Conservation (phyloP, 2,329 filamentous ascomycete genomes). For the Phoma herbarum region DNA sequence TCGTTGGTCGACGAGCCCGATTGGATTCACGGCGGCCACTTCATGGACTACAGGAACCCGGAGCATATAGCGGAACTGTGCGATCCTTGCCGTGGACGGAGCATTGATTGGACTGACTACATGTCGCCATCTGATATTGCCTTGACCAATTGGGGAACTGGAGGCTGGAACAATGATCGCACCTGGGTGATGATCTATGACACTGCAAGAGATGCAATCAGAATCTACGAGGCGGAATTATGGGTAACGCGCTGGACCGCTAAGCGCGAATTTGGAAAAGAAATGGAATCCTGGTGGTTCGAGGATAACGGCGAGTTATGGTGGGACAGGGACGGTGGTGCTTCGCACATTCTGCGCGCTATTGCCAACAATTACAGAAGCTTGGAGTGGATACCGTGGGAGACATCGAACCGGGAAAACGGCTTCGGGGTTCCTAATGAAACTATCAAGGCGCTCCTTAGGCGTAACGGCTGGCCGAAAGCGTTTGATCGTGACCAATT, state of each 20-base stretch:
- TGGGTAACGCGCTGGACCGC: neutral
- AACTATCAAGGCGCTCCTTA: conserved; percentile 11
- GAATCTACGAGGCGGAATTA: conserved; percentile 21
- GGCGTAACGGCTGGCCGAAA: conserved; percentile 23
- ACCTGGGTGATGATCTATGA: conserved; percentile 25
- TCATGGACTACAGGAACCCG: conserved; percentile 24
- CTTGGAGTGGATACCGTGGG: conserved; percentile 26
- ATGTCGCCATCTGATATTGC: conserved; percentile 15
- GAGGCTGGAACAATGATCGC: conserved; percentile 23
- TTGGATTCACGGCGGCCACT: conserved; percentile 27
- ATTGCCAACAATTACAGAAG: conserved; percentile 21
- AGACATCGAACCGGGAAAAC: conserved; percentile 18
- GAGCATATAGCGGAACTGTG: conserved; percentile 15
- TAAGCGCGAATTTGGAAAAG: neutral
- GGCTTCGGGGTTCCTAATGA: conserved; percentile 10
- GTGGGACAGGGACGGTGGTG: conserved; percentile 1
- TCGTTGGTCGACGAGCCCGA: conserved; percentile 11
- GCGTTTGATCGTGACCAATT: conserved; percentile 19
- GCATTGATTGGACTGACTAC: conserved; percentile 15
- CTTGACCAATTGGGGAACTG: conserved; percentile 24
- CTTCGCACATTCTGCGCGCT: conserved; percentile 19
- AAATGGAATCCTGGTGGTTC: conserved; percentile 16
- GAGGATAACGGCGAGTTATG: neutral
- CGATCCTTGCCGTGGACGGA: conserved; percentile 8
- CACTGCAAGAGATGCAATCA: conserved; percentile 21